A percentile compares a stretch with the other conserved stretches of the same genome.
These are phyloP conservation scores for Auricularia sp. DNA, from an alignment of 768 basidiomycete genomes.

Conservation along the genomic window DNA sequence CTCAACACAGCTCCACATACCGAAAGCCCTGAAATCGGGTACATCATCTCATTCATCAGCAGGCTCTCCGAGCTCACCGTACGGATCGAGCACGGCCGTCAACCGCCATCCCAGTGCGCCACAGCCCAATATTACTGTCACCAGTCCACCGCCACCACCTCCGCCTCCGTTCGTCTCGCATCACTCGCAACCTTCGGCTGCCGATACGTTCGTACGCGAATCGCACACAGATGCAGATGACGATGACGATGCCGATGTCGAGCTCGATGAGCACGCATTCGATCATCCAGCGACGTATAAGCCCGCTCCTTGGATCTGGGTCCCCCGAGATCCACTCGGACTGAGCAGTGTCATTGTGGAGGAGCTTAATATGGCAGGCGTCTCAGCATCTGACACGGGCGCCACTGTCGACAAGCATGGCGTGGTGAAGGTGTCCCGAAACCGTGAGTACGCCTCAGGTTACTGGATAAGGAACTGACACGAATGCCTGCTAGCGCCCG, in stretches of 20 bases:
- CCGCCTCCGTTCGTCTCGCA: background rate
- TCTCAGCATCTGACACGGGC: constrained; percentile 23
- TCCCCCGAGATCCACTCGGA: constrained; percentile 33
- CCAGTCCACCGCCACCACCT: background rate
- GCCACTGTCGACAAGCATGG: constrained; percentile 24
- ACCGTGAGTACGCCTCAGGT: constrained; percentile 2
- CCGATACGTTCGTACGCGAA: background rate
- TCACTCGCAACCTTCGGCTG: background rate
- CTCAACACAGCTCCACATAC: background rate
- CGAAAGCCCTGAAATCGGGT: background rate
- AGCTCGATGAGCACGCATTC: constrained; percentile 25
- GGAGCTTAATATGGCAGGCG: constrained; percentile 23
- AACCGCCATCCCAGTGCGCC: background rate
- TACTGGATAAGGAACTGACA: background rate
- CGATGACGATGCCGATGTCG: constrained; percentile 6
- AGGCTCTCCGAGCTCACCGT: background rate
- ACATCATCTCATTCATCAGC: background rate
- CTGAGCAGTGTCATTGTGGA: constrained; percentile 21
- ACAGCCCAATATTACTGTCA: background rate
- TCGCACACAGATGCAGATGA: constrained; percentile 5
- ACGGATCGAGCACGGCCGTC: background rate
- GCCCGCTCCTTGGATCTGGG: constrained; percentile 31
- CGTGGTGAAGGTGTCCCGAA: constrained; percentile 20
- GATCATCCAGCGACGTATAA: constrained; percentile 38
- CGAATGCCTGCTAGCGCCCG: background rate